These are phyloP conservation scores for Flaveria ramosissima DNA, from an alignment of 129 eudicot species.

Conservation along the genomic window DNA sequence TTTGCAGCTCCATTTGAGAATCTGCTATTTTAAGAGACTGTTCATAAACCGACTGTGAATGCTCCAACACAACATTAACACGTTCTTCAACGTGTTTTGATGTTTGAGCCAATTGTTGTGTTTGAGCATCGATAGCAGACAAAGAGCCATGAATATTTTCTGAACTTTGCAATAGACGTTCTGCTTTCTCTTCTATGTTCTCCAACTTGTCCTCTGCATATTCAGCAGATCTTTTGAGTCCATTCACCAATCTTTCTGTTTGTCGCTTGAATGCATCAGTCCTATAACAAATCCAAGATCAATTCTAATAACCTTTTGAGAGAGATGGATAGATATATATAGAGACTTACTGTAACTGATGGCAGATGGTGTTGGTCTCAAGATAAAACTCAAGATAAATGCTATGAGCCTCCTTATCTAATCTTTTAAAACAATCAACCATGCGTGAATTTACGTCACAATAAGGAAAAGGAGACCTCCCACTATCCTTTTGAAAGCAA, in stretches of 20 bases:
- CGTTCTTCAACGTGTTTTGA: slow-evolving; percentile 50
- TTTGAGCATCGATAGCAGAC: slow-evolving; percentile 47
- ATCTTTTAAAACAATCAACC: slow-evolving; percentile 5
- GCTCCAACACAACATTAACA: slow-evolving; percentile 41
- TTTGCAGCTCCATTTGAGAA: slow-evolving; percentile 59
- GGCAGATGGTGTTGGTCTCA: slow-evolving; percentile 12
- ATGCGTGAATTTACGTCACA: slow-evolving; percentile 14
- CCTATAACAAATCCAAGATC: slow-evolving; percentile 37
- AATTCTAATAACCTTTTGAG: not conserved
- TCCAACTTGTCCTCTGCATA: slow-evolving; percentile 57
- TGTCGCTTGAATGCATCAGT: slow-evolving; percentile 69
- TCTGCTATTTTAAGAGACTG: slow-evolving; percentile 55
- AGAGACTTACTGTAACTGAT: slow-evolving; percentile 18
- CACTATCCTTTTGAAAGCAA: slow-evolving; percentile 12
- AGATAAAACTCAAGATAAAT: slow-evolving; percentile 10
- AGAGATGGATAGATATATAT: not conserved
- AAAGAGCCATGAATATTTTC: slow-evolving; percentile 56
- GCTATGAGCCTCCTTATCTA: slow-evolving; percentile 8
- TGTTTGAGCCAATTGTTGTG: slow-evolving; percentile 53
- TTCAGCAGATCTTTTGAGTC: slow-evolving; percentile 63
- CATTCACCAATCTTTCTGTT: slow-evolving; percentile 75
- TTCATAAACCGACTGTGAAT: slow-evolving; percentile 50
- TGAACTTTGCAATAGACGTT: slow-evolving; percentile 47
- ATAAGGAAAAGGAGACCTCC: slow-evolving; percentile 19
- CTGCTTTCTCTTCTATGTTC: slow-evolving; percentile 58